A percentile compares a stretch with the other conserved stretches of the same genome.
These are phyloP conservation scores for Styphnolobium japonicum DNA, from an alignment of 306 rosid species.

Conservation along the genomic window DNA sequence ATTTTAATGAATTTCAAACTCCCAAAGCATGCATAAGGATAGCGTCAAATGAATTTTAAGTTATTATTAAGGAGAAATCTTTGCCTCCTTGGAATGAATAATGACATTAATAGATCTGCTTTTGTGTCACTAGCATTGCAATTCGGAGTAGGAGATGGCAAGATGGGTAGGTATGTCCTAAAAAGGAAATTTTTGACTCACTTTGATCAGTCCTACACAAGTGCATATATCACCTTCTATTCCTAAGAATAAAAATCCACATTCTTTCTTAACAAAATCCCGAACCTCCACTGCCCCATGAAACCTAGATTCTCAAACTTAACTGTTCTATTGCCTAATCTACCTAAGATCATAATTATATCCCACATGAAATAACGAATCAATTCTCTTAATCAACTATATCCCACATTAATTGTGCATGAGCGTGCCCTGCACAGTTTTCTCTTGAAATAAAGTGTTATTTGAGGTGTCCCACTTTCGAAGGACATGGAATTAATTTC, in stretches of 20 bases:
- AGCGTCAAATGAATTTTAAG: background rate
- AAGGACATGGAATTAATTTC: no score
- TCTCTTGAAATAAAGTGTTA: background rate
- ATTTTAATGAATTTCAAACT: background rate
- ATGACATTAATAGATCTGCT: background rate
- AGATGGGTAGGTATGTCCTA: background rate
- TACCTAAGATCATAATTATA: no score
- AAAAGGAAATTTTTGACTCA: slow-evolving; percentile 33
- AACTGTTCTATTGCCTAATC: background rate
- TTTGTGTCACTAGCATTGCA: slow-evolving; percentile 21
- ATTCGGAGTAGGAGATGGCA: background rate
- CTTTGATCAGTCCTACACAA: no score
- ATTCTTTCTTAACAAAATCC: background rate
- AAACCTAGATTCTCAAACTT: slow-evolving; percentile 23
- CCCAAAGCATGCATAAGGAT: background rate
- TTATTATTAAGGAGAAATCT: background rate
- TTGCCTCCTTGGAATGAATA: background rate
- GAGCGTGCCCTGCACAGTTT: background rate
- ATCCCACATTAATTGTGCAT: no score
- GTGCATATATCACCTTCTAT: no score
- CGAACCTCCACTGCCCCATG: slow-evolving; percentile 9
- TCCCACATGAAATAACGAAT: no score
- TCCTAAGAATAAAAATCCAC: background rate
- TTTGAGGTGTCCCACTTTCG: no score
- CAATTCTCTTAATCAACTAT: no score